Base-by-base conservation (phyloP, 495 filamentous ascomycete genomes). In the Paragyromitra xinjiangensis region DNA sequence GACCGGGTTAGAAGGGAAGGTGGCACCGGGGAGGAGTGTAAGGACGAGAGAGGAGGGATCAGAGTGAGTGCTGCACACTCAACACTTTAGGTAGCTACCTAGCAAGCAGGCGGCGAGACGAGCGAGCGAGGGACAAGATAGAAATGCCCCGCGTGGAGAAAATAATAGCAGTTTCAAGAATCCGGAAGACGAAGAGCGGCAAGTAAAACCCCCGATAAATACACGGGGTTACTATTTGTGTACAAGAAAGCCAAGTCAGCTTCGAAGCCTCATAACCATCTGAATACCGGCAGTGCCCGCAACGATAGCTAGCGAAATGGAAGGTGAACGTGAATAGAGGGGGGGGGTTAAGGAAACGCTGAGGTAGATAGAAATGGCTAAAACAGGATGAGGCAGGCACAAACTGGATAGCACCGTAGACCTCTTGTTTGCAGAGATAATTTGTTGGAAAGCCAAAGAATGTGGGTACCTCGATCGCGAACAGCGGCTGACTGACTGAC, bases 1-100 rank as follows among this genome's bases (percentile, higher is more conserved):
- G 77, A 79, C 77, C 66, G 44, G 74, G 75, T 79, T 72, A 71
- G 65, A 79, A 64, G 19, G 77, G 77, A 79, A 79, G 77, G 77
- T 79, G 75, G 75, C 77, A 79, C 77, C 53, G 40, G 58, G 77
- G 77, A 56, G 48, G 61, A 65, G 45, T 12, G 55, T 6, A 51
- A 78, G 63, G 61, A 71, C 65, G 37, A 65, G 55, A 40, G 40
- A 62, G 75, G 39, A 64, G 53, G 75, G 75, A 78, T 77, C 64
- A 29, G 40, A 71, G 73, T 71, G 68, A 64, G 56, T 65, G 34
- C 50, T 76, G 58, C 73, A 58, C 66, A 40, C 67, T 65, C 73
- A 76, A 65, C 61, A 65, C 48, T 72, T 72, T 65, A 77, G 71
- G 71, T 74, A 69, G 73, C 26, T 77, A 66, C 68, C 73, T 64